Evolutionary conservation across 345 rosid genomes (phyloP).

Genomic region (Brassica cretica): DNA sequence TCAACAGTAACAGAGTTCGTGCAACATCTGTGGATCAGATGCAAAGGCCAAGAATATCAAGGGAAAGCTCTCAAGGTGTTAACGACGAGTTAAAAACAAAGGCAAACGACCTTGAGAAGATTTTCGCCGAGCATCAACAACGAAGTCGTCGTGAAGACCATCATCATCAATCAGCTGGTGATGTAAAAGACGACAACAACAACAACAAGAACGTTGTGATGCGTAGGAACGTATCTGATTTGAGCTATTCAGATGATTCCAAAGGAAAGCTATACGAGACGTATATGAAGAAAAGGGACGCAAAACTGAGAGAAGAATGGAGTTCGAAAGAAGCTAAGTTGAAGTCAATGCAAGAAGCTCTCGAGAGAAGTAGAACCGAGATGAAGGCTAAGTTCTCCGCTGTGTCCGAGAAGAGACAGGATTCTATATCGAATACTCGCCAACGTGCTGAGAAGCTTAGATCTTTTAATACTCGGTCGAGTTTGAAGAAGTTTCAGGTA

Average conservation of each 20-base stretch:
- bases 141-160: conserved; percentile 61
- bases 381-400: conserved; percentile 65
- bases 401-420: conserved; percentile 43
- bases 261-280: conserved; percentile 71
- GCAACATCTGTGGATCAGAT: conserved; percentile 48
- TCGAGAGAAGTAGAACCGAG: conserved; percentile 72
- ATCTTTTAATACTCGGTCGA: conserved; percentile 53
- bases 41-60: conserved; percentile 66
- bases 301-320: conserved; percentile 83
- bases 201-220: conserved; percentile 40
- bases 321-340: conserved; percentile 70
- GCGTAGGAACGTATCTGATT: conserved; percentile 55
- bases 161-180: conserved; percentile 50
- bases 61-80: conserved; percentile 63
- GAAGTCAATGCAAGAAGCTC: conserved; percentile 79
- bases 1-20: conserved; percentile 28
- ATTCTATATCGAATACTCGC: conserved; percentile 46
- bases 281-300: conserved; percentile 87
- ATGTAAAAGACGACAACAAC: conserved; percentile 32
- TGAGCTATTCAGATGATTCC: conserved; percentile 64
- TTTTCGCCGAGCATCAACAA: conserved; percentile 71
- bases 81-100: conserved; percentile 70
- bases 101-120: conserved; percentile 82
- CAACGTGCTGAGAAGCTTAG: conserved; percentile 63
- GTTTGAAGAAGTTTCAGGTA: conserved; percentile 74